phyloP scores from a whole-genome alignment of 2,329 filamentous ascomycete species.

The Alternaria sp. region DNA sequence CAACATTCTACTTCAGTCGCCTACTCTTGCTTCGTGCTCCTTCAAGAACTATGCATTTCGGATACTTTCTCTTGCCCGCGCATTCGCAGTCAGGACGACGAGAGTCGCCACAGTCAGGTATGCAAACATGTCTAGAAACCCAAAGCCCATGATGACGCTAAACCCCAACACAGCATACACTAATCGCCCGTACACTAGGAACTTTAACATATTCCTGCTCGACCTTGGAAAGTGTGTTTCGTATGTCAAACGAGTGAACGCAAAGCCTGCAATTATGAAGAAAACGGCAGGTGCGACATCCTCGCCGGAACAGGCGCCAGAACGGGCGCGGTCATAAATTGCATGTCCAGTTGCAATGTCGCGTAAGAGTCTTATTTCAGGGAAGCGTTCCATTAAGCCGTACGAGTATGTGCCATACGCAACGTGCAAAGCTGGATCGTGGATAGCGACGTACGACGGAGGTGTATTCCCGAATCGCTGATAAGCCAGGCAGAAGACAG shows the following conservation, averaged over 20 bases:
- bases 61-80: not conserved
- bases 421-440: not conserved
- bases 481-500: not conserved
- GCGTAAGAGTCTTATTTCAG: not conserved
- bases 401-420: not conserved
- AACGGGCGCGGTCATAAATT: not conserved
- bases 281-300: not conserved
- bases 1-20: not conserved
- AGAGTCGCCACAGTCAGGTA: not conserved
- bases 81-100: not conserved
- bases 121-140: not conserved
- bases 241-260: not conserved
- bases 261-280: not conserved
- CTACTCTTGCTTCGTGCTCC: not conserved
- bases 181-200: not conserved
- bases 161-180: not conserved
- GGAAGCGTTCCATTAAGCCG: not conserved
- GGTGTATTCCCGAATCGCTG: not conserved
- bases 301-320: not conserved
- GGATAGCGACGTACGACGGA: not conserved
- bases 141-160: not conserved
- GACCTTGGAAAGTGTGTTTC: not conserved
- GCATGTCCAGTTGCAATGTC: not conserved
- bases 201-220: not conserved
- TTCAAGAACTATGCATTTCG: not conserved